Conservation (phyloP, 1,284 basidiomycete species). For the Pseudozyma hubeiensis region DNA sequence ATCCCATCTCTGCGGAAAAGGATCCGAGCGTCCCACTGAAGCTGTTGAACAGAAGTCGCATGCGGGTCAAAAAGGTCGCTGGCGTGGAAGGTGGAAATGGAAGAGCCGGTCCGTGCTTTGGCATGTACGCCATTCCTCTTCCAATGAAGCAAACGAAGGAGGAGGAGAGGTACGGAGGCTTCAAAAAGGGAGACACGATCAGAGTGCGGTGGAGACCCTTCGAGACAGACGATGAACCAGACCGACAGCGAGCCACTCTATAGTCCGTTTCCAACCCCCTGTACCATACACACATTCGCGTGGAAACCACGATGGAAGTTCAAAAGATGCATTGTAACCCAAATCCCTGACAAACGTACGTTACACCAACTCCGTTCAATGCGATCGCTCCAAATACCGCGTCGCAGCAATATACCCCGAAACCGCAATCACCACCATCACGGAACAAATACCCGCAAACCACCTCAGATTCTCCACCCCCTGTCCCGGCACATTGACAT, state of each 20-base stretch:
- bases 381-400: conserved; percentile 59
- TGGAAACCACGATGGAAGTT: too few species aligned
- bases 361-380: conserved; percentile 3
- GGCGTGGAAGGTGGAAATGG: conserved; percentile 25
- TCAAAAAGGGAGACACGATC: conserved; percentile 39
- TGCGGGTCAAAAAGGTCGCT: conserved; percentile 41
- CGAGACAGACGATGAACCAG: conserved; percentile 34
- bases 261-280: too few species aligned
- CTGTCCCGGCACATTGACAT: conserved; percentile 67
- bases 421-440: conserved; percentile 65
- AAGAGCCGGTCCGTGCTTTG: conserved; percentile 53
- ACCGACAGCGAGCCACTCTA: conserved; percentile 4
- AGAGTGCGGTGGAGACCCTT: conserved; percentile 33
- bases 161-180: conserved; percentile 16
- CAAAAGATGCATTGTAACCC: neutral
- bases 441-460: conserved; percentile 64
- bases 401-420: conserved; percentile 65
- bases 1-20: conserved; percentile 49
- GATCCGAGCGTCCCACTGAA: conserved; percentile 53
- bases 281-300: neutral
- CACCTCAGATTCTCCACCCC: conserved; percentile 60
- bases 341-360: neutral
- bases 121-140: conserved; percentile 57
- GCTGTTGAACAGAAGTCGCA: conserved; percentile 38
- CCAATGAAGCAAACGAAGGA: conserved; percentile 6